Percentiles rank a stretch among this genome's conserved stretches.
phyloP scores from a whole-genome alignment of 257 asterid genomes.

The Leonotis leonurus region DNA sequence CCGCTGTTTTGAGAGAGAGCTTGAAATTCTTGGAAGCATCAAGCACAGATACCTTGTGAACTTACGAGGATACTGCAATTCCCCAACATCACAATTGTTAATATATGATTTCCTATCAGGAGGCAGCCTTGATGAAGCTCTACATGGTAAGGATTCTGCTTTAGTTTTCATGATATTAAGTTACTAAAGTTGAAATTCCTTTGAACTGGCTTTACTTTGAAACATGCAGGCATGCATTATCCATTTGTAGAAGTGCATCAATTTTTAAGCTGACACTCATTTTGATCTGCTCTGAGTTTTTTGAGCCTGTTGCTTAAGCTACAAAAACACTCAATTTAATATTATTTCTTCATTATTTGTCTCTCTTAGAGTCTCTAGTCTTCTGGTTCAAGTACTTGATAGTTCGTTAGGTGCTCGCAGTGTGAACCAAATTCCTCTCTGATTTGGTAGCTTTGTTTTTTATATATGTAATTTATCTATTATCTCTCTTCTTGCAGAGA shows the following conservation, averaged over 20 bases:
- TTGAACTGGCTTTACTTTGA: background rate
- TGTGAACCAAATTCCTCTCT: background rate
- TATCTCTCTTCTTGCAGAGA: constrained; percentile 34
- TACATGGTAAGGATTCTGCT: constrained; percentile 52
- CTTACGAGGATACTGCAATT: constrained; percentile 88
- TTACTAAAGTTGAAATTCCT: background rate
- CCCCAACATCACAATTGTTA: constrained; percentile 73
- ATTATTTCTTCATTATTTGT: background rate
- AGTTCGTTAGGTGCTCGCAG: background rate
- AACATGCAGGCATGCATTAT: too few relatives aligned
- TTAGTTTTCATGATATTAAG: background rate
- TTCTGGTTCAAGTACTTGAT: background rate
- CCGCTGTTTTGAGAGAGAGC: constrained; percentile 86
- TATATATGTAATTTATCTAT: background rate
- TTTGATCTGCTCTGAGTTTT: background rate
- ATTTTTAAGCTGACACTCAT: background rate
- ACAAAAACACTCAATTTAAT: background rate
- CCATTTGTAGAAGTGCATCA: too few relatives aligned
- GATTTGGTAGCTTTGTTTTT: constrained; percentile 5
- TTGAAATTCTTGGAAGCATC: constrained; percentile 91
- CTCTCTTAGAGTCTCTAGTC: background rate
- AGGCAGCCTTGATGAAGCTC: constrained; percentile 90
- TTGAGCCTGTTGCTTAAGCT: background rate
- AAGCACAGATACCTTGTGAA: constrained; percentile 78
- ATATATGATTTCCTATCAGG: constrained; percentile 79